A percentile compares a stretch with the other conserved stretches of the same genome.
phyloP scores from a whole-genome alignment of 1,284 basidiomycete species.

The Chalciporus sp. region DNA sequence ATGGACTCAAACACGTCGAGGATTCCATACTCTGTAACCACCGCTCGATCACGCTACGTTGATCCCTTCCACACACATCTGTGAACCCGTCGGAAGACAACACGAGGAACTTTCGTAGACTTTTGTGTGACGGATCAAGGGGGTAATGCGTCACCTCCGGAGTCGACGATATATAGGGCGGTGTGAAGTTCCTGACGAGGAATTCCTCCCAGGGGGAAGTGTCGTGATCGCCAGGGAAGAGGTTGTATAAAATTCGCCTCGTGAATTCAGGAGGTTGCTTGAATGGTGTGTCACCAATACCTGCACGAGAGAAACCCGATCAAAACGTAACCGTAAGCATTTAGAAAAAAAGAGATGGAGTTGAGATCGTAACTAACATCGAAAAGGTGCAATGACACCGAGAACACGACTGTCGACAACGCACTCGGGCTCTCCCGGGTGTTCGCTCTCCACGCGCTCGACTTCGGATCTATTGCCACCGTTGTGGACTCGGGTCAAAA shows the following conservation, averaged over 20 bases:
- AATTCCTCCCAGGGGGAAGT: slow-evolving; percentile 67
- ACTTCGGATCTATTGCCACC: slow-evolving; percentile 62
- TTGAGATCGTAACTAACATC: slow-evolving; percentile 49
- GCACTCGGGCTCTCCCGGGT: slow-evolving; percentile 65
- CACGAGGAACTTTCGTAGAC: slow-evolving; percentile 52
- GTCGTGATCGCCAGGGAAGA: slow-evolving; percentile 62
- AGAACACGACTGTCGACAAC: slow-evolving; percentile 64
- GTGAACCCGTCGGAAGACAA: slow-evolving; percentile 69
- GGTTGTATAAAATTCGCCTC: slow-evolving; percentile 65
- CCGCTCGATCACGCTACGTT: slow-evolving; percentile 45
- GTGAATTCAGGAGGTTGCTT: slow-evolving; percentile 72
- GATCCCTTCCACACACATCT: slow-evolving; percentile 56
- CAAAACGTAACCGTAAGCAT: slow-evolving; percentile 6
- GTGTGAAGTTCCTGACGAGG: slow-evolving; percentile 59
- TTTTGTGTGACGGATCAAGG: slow-evolving; percentile 36
- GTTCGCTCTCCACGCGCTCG: slow-evolving; percentile 56
- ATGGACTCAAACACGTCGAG: slow-evolving; percentile 2
- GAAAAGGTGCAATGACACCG: slow-evolving; percentile 69
- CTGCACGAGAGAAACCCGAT: slow-evolving; percentile 36
- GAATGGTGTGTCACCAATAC: slow-evolving; percentile 70
- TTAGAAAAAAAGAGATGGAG: slow-evolving; percentile 5
- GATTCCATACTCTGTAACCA: slow-evolving; percentile 40
- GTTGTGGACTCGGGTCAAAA: slow-evolving; percentile 63
- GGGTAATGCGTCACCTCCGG: slow-evolving; percentile 62
- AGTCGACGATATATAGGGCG: slow-evolving; percentile 67